phyloP scores from a whole-genome alignment of 495 filamentous ascomycete genomes.

The Lasiosphaeris hirsuta region DNA sequence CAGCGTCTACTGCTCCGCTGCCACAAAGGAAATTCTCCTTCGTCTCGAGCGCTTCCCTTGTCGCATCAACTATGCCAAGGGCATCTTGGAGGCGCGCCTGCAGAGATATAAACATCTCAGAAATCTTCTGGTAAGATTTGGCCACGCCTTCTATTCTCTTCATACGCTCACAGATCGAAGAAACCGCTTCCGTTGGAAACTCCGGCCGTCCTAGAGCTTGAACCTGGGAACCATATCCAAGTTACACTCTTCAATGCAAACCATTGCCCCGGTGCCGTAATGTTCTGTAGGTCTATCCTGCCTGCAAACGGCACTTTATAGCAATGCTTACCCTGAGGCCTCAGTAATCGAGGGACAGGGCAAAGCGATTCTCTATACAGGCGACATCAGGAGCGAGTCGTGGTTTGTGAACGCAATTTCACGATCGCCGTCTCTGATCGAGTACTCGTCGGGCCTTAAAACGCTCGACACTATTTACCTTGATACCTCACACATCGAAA shows the following conservation, averaged over 20 bases:
- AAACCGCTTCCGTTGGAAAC: constrained; percentile 84
- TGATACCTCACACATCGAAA: constrained; percentile 72
- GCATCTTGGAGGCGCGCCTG: constrained; percentile 68
- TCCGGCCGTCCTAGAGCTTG: constrained; percentile 72
- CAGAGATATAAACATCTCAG: constrained; percentile 72
- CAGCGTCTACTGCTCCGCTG: constrained; percentile 81
- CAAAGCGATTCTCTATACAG: constrained; percentile 83
- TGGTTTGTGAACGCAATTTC: constrained; percentile 55
- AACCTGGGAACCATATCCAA: constrained; percentile 60
- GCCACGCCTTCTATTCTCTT: background rate
- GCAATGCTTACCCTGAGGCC: background rate
- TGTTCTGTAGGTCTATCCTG: constrained; percentile 57
- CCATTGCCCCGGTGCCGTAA: constrained; percentile 86
- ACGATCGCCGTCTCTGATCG: constrained; percentile 69
- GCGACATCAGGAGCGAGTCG: constrained; percentile 78
- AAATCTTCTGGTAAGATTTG: constrained; percentile 54
- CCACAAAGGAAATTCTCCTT: constrained; percentile 74
- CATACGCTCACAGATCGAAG: constrained; percentile 27
- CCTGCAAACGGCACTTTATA: background rate
- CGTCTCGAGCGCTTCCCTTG: constrained; percentile 72
- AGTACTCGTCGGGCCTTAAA: constrained; percentile 66
- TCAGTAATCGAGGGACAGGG: constrained; percentile 70
- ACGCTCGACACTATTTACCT: constrained; percentile 77
- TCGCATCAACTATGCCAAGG: constrained; percentile 72
- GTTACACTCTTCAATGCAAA: constrained; percentile 91